Base-by-base conservation (phyloP, 768 basidiomycete species). In the Gloeopeniophorella convolvens region DNA sequence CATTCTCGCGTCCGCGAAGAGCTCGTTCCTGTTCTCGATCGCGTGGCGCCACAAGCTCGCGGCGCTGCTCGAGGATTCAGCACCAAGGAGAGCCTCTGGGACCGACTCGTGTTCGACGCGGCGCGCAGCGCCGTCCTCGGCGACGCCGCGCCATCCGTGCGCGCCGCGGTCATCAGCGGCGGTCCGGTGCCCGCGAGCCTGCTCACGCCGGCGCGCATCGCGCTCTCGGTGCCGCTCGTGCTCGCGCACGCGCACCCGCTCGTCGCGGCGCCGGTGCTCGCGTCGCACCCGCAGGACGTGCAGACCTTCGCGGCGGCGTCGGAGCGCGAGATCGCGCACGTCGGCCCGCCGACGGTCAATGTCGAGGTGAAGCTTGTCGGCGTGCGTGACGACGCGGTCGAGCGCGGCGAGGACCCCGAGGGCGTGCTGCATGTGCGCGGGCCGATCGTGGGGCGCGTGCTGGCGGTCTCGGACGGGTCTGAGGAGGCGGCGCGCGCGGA, bases 321-420 rank as follows among this genome's bases (percentile, higher is more conserved):
- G 1, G 58, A 66, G 26, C 73, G 75, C 3, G 75, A 75, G 59
- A 51, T 64, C 8, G 70, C 74, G 12, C 77, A 79, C 51, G 77
- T 79, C 11, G 93, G 92, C 4, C 83, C 91, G 3, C 93, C 94
- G 2, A 77, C 81, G n/a, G 73, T 83, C 46, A 94, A 94, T 60
- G 71, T 92, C 0, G 94, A 96, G 65, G 81, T 78, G 5, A 85
- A 91, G 62, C 72, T 97, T n/a, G 62, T 75, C 0, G 82, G 75
- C 0, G 77, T 89, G 9, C 71, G 83, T 35, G 89, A 94, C 46
- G 72, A 70, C 1, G 64, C 66, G 9, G 70, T 89, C 7, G 89
- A 89, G 62, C 66, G 59, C 2, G 88, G 85, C 2, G 74, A 57
- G 2, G 84, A 90, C 58, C 87, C 88, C 2, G 65, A 62, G 6